Evolutionary conservation across 331 rosid species (phyloP), one percentile per base, ranked within the genome.

Genomic region (Quercus lobata): DNA sequence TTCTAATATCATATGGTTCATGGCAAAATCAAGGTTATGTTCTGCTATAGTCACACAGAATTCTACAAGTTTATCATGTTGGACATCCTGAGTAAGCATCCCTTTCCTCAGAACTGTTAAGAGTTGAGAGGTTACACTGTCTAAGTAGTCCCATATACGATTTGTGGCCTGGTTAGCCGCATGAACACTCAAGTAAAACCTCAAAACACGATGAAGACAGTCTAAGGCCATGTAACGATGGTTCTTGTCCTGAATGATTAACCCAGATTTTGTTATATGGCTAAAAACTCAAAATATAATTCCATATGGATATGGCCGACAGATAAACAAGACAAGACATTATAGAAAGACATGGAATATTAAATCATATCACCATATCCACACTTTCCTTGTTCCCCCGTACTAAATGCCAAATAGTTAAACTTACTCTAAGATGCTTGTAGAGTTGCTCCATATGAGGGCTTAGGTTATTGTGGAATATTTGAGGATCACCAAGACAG

Each of bases 371-470:
- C 73, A 80, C 61, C 72, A 77, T 78, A 75, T 72, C 18, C 27
- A 35, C 5, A 6, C 79, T 29, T 66, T 73, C 63, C 69, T 46
- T 29, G 53, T 7, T 12, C 53, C 80, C 21, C 54, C 22, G 6
- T 35, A 30, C 6, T 69, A 65, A 60, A 18, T 57, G 30, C 15
- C 18, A 14, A 24, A 18, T 74, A 27, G 34, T 74, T 69, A 62
- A 83, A 88, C 97, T 81, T 90, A 93, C 99, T 84, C 89, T 90
- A 76, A 96, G 99, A 87, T 84, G 93, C 87, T 90, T 96, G 91
- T 96, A 96, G 66, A 96, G 99, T 80, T 93, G 97, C 83, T 96
- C 99, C 99, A 92, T 96, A 86, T 96, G 99, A 85, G 98, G 81
- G 81, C 97, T 90, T 76, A 96, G 88, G 90, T 88, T 89, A 84